Evolutionary conservation across 139 green algal species (phyloP).

Genomic region (Chlamydomonas sp.): DNA sequence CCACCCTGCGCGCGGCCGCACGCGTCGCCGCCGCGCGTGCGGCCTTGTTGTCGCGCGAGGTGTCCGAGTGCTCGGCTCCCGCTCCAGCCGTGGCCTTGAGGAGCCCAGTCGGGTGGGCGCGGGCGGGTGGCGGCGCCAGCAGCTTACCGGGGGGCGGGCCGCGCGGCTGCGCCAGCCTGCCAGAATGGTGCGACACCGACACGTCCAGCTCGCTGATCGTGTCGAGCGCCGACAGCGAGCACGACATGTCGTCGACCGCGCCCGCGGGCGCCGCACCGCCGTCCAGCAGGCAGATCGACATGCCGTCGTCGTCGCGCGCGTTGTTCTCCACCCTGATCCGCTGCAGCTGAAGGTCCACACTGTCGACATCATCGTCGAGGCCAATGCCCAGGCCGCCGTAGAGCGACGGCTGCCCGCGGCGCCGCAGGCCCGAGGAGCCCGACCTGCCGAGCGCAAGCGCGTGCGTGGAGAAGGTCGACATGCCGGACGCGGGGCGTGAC

Average conservation of each 20-base stretch:
- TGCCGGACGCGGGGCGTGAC: not conserved
- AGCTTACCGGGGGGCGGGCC: not conserved
- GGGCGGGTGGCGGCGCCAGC: not conserved
- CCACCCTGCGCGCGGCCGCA: no score
- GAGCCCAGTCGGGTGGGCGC: no score
- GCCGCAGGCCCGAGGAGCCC: not conserved
- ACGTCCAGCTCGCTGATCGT: not conserved
- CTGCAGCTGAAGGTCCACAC: conserved; percentile 5
- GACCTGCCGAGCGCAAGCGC: conserved; percentile 4
- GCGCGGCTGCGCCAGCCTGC: not conserved
- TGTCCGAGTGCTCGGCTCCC: not conserved
- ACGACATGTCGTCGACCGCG: no score
- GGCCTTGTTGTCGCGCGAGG: not conserved
- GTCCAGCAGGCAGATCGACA: no score
- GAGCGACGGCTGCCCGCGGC: no score
- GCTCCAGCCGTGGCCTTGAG: not conserved
- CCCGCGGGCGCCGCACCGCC: no score
- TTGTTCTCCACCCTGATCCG: conserved; percentile 9
- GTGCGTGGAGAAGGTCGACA: conserved; percentile 7
- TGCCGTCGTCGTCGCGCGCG: not conserved
- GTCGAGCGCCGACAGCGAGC: not conserved
- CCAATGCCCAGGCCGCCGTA: not conserved
- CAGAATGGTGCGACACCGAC: not conserved
- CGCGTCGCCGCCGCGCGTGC: not conserved
- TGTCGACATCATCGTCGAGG: conserved; percentile 7